Base-by-base conservation (phyloP, 257 asterid genomes). In the Salvia rosmarinus region DNA sequence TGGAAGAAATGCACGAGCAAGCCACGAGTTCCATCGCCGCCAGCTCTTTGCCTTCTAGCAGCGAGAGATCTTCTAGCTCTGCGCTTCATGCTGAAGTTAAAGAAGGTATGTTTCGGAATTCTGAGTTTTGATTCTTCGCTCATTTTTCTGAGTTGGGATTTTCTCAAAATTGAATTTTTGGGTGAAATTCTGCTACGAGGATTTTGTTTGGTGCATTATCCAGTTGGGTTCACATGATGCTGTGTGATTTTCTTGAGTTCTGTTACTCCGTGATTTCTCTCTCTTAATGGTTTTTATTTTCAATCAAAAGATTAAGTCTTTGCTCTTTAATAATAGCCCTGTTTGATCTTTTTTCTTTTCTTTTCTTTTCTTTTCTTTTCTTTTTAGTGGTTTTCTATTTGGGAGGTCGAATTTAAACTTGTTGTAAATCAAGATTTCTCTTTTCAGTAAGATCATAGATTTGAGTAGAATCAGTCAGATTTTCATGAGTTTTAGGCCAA, bases 11-110 rank as follows among this genome's bases (percentile, higher is more conserved):
- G 98, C 98, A 92, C 75, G 98, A 92, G 51, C 98, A 83, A 78
- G 87, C 92, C 14, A 77, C 95, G n/a, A 88, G 95, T 73, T 90
- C 98, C 12, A 25, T 92, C 68, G 92, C 96, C 10, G 89, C 93
- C 2, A 85, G 82, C 81, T 92, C 97, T 43, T 56, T 85, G 77
- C 98, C 93, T 64, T 92, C 98, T 4, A 92, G 98, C 32, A 92
- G 97, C 62, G 98, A 92, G 78, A 88, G 97, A 84, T 92, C 98
- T 77, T 92, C 98, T 3, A 90, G 97, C 82, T 87, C 97, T 23
- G 96, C 96, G 6, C 92, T 85, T 72, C 93, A 88, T 47, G 66
- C 72, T 70, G 96, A 86, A 74, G 76, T 83, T 72, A 92, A 85
- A 88, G 95, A 87, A 87, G 97, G 98, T 87, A 0, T 50, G 2